Evolutionary conservation across 371 early-diverging fungal species (phyloP).

Genomic region (Syncephalastrum racemosum): DNA sequence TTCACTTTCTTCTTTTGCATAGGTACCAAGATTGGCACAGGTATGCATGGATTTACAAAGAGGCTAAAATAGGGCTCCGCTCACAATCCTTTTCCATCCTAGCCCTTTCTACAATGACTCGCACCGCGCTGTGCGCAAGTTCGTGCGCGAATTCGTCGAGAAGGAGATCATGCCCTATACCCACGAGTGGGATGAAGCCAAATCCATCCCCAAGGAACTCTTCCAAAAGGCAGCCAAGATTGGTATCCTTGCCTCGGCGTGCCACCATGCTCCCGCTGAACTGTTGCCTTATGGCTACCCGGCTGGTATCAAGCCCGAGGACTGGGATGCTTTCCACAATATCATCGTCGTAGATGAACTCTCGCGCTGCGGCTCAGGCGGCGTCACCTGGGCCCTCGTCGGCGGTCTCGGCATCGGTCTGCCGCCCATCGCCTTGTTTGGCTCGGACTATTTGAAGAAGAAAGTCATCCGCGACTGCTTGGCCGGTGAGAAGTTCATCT

Average conservation of each 20-base stretch:
- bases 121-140: slow-evolving; percentile 70
- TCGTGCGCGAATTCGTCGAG: slow-evolving; percentile 75
- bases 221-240: slow-evolving; percentile 72
- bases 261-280: slow-evolving; percentile 42
- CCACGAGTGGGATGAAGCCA: slow-evolving; percentile 87
- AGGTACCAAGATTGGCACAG: slow-evolving; percentile 66
- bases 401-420: slow-evolving; percentile 72
- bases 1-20: background rate
- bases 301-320: slow-evolving; percentile 49
- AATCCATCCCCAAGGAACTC: slow-evolving; percentile 66
- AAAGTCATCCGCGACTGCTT: slow-evolving; percentile 59
- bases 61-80: background rate
- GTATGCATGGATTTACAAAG: too few relatives aligned
- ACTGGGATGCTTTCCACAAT: slow-evolving; percentile 80
- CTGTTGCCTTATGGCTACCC: slow-evolving; percentile 34
- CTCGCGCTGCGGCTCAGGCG: slow-evolving; percentile 83
- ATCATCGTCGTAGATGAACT: slow-evolving; percentile 80
- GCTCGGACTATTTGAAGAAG: slow-evolving; percentile 57
- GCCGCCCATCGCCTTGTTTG: slow-evolving; percentile 69
- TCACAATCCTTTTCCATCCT: slow-evolving; percentile 5
- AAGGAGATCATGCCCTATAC: slow-evolving; percentile 80
- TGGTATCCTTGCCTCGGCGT: slow-evolving; percentile 72
- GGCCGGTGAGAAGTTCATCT: slow-evolving; percentile 64
- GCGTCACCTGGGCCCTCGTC: slow-evolving; percentile 52
- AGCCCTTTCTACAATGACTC: slow-evolving; percentile 77